A percentile compares a stretch with the other conserved stretches of the same genome.
Conservation (phyloP, 768 basidiomycete genomes). For the Leccinellum luteum region DNA sequence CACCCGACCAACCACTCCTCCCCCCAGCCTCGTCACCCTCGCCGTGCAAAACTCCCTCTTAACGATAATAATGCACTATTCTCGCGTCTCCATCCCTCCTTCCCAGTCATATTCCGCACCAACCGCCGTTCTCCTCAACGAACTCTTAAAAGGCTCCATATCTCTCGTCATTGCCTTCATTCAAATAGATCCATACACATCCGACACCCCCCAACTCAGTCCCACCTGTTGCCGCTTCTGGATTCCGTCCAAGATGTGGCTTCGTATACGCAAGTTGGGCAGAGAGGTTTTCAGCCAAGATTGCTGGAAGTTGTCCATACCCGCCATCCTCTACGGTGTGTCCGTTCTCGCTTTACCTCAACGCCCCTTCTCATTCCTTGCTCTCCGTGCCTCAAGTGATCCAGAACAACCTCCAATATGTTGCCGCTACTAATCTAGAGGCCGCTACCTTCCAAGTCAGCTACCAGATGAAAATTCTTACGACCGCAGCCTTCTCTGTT, state of each 20-base stretch:
- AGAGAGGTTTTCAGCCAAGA: constrained; percentile 82
- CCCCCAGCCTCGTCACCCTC: constrained; percentile 69
- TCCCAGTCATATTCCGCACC: constrained; percentile 87
- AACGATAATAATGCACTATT: constrained; percentile 96
- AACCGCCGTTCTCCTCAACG: constrained; percentile 90
- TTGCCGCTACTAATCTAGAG: constrained; percentile 90
- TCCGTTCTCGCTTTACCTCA: not conserved
- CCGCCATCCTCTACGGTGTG: constrained; percentile 87
- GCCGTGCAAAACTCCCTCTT: constrained; percentile 90
- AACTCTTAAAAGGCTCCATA: constrained; percentile 88
- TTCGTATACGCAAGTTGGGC: constrained; percentile 54
- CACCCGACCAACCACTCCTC: constrained; percentile 2
- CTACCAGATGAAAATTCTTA: constrained; percentile 97
- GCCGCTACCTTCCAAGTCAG: constrained; percentile 97
- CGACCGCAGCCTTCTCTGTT: constrained; percentile 88
- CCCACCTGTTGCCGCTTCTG: constrained; percentile 35
- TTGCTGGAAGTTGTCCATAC: constrained; percentile 97
- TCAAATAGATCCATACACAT: constrained; percentile 46
- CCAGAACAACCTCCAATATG: constrained; percentile 95
- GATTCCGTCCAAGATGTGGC: constrained; percentile 34
- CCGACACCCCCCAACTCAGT: constrained; percentile 31
- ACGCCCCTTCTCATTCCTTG: constrained; percentile 6
- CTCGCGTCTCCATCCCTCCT: constrained; percentile 76
- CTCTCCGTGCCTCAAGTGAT: constrained; percentile 56
- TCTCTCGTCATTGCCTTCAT: constrained; percentile 82